Conservation (phyloP, 306 rosid species). For the Senna siamea region DNA sequence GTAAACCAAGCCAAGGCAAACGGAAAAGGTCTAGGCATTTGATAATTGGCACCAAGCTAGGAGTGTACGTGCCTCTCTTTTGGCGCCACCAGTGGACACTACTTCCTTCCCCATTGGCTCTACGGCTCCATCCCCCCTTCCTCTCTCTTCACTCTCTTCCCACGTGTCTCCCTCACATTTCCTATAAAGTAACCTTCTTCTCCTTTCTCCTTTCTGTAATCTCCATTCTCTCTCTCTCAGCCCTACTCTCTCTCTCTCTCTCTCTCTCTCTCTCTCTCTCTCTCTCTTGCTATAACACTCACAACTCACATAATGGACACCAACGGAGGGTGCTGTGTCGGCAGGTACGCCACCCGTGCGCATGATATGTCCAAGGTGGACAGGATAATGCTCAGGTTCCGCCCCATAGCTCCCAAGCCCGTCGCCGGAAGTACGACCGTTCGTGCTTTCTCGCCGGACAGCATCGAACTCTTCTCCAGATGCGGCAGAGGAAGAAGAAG, state of each 20-base stretch:
- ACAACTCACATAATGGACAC: conserved; percentile 47
- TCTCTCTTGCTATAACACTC: no score
- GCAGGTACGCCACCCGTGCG: conserved; percentile 47
- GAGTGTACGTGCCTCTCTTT: no score
- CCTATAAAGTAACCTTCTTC: conserved; percentile 35
- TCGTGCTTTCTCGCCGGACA: conserved; percentile 41
- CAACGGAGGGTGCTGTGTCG: conserved; percentile 65
- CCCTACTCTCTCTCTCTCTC: background rate
- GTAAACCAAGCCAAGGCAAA: no score
- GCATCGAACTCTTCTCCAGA: conserved; percentile 11
- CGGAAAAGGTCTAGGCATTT: no score
- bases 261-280: background rate
- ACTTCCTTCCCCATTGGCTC: no score
- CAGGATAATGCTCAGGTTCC: conserved; percentile 65
- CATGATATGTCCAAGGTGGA: conserved; percentile 51
- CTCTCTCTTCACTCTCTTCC: conserved; percentile 15
- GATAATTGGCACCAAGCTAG: no score
- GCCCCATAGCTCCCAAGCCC: conserved; percentile 87
- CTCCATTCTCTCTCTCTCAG: background rate
- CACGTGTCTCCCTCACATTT: conserved; percentile 21
- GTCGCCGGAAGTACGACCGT: conserved; percentile 34
- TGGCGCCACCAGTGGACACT: no score
- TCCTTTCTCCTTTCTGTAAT: background rate
- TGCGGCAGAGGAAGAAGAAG: conserved; percentile 43
- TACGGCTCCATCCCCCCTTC: no score